Conservation (phyloP, 2,329 filamentous ascomycete species). For the Fusarium sp. region DNA sequence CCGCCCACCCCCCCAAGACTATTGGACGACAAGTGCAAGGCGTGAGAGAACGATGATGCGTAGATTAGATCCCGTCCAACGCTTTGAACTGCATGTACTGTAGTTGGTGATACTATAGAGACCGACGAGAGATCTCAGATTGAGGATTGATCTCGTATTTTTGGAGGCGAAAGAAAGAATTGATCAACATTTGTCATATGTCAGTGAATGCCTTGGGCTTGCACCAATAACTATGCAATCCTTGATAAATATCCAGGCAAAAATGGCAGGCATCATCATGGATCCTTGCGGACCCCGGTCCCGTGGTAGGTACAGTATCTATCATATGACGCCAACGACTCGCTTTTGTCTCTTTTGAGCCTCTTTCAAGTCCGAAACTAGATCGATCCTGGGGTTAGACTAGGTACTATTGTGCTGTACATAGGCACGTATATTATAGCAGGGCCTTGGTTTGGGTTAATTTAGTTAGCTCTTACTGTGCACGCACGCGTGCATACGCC, state of each 20-base stretch:
- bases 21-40: slow-evolving; percentile 32
- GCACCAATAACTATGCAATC: too few species aligned
- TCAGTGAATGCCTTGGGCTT: too few species aligned
- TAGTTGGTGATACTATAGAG: neutral
- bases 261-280: slow-evolving; percentile 23
- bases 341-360: neutral
- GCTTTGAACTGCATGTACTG: slow-evolving; percentile 1
- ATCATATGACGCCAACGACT: slow-evolving; percentile 45
- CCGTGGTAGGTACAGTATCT: neutral
- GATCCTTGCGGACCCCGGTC: slow-evolving; percentile 17
- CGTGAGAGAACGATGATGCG: slow-evolving; percentile 40
- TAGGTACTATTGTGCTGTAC: too few species aligned
- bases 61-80: slow-evolving; percentile 37
- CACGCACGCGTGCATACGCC: slow-evolving; percentile 15
- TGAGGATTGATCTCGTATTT: neutral
- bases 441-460: too few species aligned
- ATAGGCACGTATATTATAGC: too few species aligned
- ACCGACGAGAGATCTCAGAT: slow-evolving; percentile 12
- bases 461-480: too few species aligned
- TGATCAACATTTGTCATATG: slow-evolving; percentile 4
- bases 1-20: slow-evolving; percentile 29
- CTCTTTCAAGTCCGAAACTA: slow-evolving; percentile 14
- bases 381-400: slow-evolving; percentile 20
- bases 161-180: slow-evolving; percentile 6
- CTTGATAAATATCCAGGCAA: neutral